phyloP scores from a whole-genome alignment of 805 yeast species.

The Ogataea nakhonphanomensis region DNA sequence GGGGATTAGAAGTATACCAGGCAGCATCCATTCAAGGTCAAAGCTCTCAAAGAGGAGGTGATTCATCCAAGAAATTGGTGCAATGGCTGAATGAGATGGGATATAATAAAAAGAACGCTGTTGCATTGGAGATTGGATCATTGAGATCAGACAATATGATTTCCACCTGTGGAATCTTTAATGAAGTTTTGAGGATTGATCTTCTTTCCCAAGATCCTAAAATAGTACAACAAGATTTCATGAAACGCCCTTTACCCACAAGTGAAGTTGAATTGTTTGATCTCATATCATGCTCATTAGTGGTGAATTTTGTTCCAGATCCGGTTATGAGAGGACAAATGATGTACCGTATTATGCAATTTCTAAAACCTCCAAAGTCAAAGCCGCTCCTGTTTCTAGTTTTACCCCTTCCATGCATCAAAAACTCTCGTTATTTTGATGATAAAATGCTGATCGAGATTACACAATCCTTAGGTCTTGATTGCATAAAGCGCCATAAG shows the following conservation, averaged over 20 bases:
- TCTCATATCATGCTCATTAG: slow-evolving; percentile 78
- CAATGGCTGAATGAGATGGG: slow-evolving; percentile 56
- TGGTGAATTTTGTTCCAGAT: slow-evolving; percentile 82
- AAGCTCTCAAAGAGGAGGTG: slow-evolving; percentile 76
- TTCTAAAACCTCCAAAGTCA: slow-evolving; percentile 39
- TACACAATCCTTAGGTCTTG: slow-evolving; percentile 61
- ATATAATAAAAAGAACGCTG: slow-evolving; percentile 11
- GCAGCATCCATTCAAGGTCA: slow-evolving; percentile 87
- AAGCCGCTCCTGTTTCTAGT: slow-evolving; percentile 61
- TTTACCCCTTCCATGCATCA: slow-evolving; percentile 81
- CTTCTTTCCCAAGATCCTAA: slow-evolving; percentile 73
- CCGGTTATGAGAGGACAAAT: slow-evolving; percentile 71
- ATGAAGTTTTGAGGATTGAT: slow-evolving; percentile 62
- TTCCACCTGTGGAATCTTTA: slow-evolving; percentile 54
- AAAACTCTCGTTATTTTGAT: slow-evolving; percentile 77
- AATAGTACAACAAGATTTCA: slow-evolving; percentile 77
- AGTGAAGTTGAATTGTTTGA: slow-evolving; percentile 48
- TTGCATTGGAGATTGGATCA: slow-evolving; percentile 82
- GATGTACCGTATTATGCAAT: slow-evolving; percentile 58
- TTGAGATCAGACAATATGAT: slow-evolving; percentile 66
- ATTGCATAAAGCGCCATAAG: slow-evolving; percentile 42
- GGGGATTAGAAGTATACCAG: slow-evolving; percentile 81
- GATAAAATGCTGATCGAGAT: slow-evolving; percentile 40
- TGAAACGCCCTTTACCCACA: slow-evolving; percentile 65
- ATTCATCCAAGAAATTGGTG: slow-evolving; percentile 78